Conservation (phyloP, 1,139 yeast species). For the Suhomyces ambrosiae region DNA sequence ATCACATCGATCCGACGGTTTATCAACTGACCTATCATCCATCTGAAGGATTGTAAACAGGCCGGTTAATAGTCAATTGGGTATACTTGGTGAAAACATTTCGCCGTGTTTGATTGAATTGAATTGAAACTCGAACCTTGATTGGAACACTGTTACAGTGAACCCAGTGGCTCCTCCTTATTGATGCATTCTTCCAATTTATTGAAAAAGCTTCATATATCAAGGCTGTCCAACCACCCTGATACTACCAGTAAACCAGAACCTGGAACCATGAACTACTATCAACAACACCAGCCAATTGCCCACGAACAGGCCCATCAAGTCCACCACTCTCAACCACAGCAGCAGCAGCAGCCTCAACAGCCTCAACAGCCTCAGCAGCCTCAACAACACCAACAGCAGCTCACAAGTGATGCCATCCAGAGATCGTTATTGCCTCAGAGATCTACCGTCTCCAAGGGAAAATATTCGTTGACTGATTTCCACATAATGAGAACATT, state of each 20-base stretch:
- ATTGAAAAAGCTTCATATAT: slow-evolving; percentile 28
- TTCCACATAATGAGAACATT: slow-evolving; percentile 57
- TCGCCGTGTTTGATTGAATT: no score
- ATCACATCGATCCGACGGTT: no score
- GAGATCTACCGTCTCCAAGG: slow-evolving; percentile 43
- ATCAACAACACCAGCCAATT: slow-evolving; percentile 10
- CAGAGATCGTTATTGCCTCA: slow-evolving; percentile 28
- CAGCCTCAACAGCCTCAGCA: slow-evolving; percentile 13
- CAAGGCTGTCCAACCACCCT: slow-evolving; percentile 20
- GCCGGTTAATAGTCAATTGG: no score
- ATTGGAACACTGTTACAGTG: no score
- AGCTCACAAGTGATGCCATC: slow-evolving; percentile 21
- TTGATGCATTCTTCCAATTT: slow-evolving; percentile 26
- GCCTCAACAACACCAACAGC: slow-evolving; percentile 13
- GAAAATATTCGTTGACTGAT: slow-evolving; percentile 57
- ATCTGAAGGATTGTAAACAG: no score
- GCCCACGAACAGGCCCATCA: slow-evolving; percentile 8
- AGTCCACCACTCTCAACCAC: slow-evolving; percentile 13
- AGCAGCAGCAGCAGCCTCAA: slow-evolving; percentile 6
- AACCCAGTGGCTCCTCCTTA: slow-evolving; percentile 1
- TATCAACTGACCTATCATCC: no score
- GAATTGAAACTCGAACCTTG: no score
- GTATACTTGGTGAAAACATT: no score
- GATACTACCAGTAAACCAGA: slow-evolving; percentile 5
- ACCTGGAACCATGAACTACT: slow-evolving; percentile 15